These are phyloP conservation scores for Xylariaceae sp. DNA, from an alignment of 2,329 filamentous ascomycete genomes.

Conservation along the genomic window DNA sequence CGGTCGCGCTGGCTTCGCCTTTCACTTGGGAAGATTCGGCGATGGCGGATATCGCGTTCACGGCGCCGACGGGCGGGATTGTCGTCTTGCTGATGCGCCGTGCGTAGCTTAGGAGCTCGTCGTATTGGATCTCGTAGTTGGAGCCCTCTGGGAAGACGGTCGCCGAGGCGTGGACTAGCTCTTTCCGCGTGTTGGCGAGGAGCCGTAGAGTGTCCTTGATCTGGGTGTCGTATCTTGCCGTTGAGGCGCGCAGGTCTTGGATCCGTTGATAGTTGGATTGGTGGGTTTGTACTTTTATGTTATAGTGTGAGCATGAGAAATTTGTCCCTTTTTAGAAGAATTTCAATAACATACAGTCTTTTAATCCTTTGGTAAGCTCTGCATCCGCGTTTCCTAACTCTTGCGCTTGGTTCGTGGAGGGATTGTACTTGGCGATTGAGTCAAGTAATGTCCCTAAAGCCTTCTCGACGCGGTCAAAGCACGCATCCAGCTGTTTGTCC, in stretches of 20 bases:
- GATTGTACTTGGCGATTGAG: conserved; percentile 83
- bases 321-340: too few species aligned
- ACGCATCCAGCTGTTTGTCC: conserved; percentile 67
- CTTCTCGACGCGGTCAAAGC: conserved; percentile 71
- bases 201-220: conserved; percentile 73
- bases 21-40: conserved; percentile 23
- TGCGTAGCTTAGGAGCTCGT: conserved; percentile 78
- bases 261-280: conserved; percentile 77
- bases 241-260: conserved; percentile 69
- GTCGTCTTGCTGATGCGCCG: conserved; percentile 82
- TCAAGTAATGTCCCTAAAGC: conserved; percentile 74
- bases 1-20: conserved; percentile 34
- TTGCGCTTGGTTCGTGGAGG: conserved; percentile 69
- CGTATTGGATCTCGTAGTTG: conserved; percentile 67
- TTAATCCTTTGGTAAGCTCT: conserved; percentile 69
- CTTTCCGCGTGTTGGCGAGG: conserved; percentile 76
- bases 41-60: conserved; percentile 49
- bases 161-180: conserved; percentile 69
- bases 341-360: conserved; percentile 60
- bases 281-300: conserved; percentile 72
- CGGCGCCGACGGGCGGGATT: conserved; percentile 67
- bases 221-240: conserved; percentile 70
- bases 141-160: conserved; percentile 60
- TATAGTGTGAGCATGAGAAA: too few species aligned
- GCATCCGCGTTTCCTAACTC: conserved; percentile 75